Evolutionary conservation across 1,284 basidiomycete genomes (phyloP).

Genomic region (Ustilago cynodontis): DNA sequence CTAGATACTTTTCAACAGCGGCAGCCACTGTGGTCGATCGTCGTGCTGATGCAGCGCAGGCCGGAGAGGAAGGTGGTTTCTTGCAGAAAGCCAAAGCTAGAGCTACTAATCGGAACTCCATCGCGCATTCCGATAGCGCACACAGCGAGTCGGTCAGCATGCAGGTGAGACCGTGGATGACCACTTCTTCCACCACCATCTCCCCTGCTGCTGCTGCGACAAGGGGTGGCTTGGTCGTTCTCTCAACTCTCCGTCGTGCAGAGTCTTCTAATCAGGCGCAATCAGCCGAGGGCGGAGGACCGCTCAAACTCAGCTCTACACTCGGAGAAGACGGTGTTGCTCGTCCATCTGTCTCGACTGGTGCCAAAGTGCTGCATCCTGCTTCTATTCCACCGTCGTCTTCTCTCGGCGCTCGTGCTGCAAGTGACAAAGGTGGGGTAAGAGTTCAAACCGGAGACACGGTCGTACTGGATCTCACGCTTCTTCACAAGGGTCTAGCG

Average conservation of each 20-base stretch:
- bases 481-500: constrained; percentile 13
- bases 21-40: background rate
- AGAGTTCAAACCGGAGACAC: constrained; percentile 23
- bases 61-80: constrained; percentile 1
- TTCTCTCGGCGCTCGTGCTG: background rate
- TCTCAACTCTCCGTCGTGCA: constrained; percentile 27
- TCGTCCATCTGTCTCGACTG: constrained; percentile 15
- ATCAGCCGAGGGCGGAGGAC: background rate
- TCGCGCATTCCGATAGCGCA: background rate
- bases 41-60: background rate
- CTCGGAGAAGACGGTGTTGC: constrained; percentile 26
- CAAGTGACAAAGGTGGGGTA: background rate
- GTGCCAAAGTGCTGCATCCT: constrained; percentile 19
- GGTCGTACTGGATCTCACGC: constrained; percentile 21
- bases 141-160: background rate
- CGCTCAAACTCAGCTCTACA: constrained; percentile 19
- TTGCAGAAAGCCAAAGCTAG: constrained; percentile 27
- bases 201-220: background rate
- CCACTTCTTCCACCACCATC: constrained; percentile 1
- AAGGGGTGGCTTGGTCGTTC: constrained; percentile 21
- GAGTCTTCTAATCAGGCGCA: background rate
- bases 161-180: constrained; percentile 20
- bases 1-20: constrained; percentile 12
- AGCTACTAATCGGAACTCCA: constrained; percentile 6
- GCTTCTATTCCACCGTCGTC: constrained; percentile 4